Percentiles rank a stretch among this genome's conserved stretches.
These are phyloP conservation scores for Eucalyptus cloeziana DNA, from an alignment of 345 rosid species.

Conservation along the genomic window DNA sequence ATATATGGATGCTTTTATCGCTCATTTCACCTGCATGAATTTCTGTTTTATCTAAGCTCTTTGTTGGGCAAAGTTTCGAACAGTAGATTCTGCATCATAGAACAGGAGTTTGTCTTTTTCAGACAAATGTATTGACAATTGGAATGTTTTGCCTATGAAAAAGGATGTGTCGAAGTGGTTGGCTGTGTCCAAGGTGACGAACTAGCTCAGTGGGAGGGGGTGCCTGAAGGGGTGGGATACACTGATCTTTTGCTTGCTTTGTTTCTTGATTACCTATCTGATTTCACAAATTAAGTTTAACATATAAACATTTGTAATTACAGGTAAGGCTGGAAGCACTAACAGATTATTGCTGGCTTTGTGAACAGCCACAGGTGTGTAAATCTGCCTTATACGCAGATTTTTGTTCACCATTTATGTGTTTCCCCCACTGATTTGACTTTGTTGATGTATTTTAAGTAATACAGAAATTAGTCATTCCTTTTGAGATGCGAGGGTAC, in stretches of 20 bases:
- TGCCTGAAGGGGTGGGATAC: conserved; percentile 27
- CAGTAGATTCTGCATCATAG: not conserved
- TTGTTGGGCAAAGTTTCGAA: not conserved
- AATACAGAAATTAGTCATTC: conserved; percentile 54
- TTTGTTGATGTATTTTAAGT: not conserved
- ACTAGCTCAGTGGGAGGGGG: no score
- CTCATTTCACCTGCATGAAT: not conserved
- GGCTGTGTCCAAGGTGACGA: no score
- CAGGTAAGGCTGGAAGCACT: conserved; percentile 88
- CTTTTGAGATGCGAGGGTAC: conserved; percentile 89
- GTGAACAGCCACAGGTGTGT: conserved; percentile 72
- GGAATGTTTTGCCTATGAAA: no score
- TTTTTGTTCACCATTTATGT: not conserved
- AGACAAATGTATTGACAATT: no score
- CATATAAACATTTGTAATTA: not conserved
- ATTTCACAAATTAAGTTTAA: not conserved
- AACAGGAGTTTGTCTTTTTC: not conserved
- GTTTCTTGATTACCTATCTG: not conserved
- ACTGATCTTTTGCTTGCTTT: not conserved
- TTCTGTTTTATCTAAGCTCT: not conserved
- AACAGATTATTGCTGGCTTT: conserved; percentile 84
- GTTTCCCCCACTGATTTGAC: not conserved
- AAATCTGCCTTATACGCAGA: not conserved
- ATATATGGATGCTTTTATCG: not conserved
- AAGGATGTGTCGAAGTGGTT: no score